Conservation (phyloP, 495 filamentous ascomycete species). For the Aspergillus ostianus region DNA sequence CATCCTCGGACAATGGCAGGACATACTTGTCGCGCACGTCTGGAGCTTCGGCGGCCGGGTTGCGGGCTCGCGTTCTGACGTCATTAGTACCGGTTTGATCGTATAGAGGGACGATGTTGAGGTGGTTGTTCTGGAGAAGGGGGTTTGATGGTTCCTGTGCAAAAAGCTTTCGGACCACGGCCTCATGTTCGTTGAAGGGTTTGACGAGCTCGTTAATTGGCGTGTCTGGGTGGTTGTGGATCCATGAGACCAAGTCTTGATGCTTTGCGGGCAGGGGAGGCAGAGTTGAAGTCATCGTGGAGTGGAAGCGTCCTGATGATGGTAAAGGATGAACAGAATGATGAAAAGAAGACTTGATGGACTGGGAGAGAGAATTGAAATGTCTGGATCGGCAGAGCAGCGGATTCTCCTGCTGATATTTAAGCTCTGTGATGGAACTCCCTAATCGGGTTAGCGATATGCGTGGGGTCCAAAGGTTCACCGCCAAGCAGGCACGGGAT, state of each 20-base stretch:
- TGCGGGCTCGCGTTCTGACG: constrained; percentile 61
- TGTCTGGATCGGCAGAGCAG: neutral
- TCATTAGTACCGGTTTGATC: constrained; percentile 49
- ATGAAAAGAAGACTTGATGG: no score
- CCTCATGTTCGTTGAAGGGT: constrained; percentile 69
- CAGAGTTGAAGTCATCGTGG: constrained; percentile 14
- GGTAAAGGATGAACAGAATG: no score
- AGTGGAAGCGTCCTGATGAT: no score
- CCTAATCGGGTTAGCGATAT: neutral
- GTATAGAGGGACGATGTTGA: constrained; percentile 73
- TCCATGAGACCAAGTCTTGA: constrained; percentile 40
- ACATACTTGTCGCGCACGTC: constrained; percentile 66
- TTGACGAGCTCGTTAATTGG: constrained; percentile 57
- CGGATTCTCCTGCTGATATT: neutral
- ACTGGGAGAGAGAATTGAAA: neutral
- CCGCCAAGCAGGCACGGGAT: neutral
- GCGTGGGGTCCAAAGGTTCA: neutral
- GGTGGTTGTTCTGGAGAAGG: constrained; percentile 53
- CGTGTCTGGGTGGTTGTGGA: constrained; percentile 48
- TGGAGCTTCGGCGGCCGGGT: constrained; percentile 55
- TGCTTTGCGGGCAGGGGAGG: constrained; percentile 43
- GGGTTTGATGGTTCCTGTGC: constrained; percentile 65
- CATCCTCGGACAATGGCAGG: constrained; percentile 59
- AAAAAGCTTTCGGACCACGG: constrained; percentile 64
- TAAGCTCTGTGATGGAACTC: neutral